phyloP scores from a whole-genome alignment of 2,329 filamentous ascomycete genomes.

The Fusarium longipes region DNA sequence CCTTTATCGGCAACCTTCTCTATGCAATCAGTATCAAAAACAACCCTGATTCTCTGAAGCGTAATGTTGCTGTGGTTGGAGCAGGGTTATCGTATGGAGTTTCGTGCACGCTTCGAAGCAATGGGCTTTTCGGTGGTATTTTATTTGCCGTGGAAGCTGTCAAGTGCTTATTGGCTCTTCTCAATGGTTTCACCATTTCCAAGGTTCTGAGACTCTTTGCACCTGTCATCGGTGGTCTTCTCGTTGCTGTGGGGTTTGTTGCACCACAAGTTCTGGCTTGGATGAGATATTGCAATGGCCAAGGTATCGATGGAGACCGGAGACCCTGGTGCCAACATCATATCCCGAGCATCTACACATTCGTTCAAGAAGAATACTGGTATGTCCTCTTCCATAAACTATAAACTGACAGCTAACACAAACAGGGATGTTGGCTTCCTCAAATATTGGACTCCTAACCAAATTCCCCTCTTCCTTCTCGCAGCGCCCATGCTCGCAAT shows the following conservation, averaged over 20 bases:
- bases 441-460: conserved; percentile 88
- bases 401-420: conserved; percentile 32
- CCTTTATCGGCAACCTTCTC: conserved; percentile 77
- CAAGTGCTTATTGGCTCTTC: conserved; percentile 48
- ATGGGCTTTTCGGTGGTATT: conserved; percentile 85
- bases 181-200: conserved; percentile 45
- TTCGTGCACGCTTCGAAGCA: conserved; percentile 81
- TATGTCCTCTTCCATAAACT: conserved; percentile 57
- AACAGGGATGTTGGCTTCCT: conserved; percentile 87
- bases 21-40: conserved; percentile 65
- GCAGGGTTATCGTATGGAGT: conserved; percentile 77
- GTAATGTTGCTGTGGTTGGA: conserved; percentile 66
- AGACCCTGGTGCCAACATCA: conserved; percentile 79
- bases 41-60: conserved; percentile 41
- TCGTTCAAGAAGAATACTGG: conserved; percentile 93
- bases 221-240: conserved; percentile 73
- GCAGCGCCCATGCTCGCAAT: conserved; percentile 81
- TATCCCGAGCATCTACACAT: conserved; percentile 90
- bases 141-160: conserved; percentile 75
- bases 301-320: conserved; percentile 43
- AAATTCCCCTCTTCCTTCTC: conserved; percentile 87
- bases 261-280: conserved; percentile 83
- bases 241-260: conserved; percentile 74
- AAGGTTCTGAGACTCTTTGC: conserved; percentile 65
- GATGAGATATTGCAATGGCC: conserved; percentile 69